Evolutionary conservation across 2,329 filamentous ascomycete species (phyloP).

Genomic region (Ascochyta viciae-villosae): DNA sequence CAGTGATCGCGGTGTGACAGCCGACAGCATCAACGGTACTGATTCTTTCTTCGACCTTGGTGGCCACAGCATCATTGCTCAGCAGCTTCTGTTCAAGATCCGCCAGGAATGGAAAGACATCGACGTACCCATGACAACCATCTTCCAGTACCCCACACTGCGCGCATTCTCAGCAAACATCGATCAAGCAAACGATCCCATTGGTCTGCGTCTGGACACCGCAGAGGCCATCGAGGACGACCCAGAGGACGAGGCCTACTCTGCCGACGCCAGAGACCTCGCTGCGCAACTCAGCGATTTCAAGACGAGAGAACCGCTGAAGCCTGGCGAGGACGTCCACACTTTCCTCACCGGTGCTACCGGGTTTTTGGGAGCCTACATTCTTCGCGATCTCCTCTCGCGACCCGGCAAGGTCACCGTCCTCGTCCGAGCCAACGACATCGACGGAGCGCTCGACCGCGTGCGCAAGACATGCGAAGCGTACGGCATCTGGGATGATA

Average conservation of each 20-base stretch:
- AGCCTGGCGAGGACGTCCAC: constrained; percentile 56
- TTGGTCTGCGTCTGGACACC: constrained; percentile 54
- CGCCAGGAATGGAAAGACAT: constrained; percentile 66
- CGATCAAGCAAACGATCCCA: constrained; percentile 58
- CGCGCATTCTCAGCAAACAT: constrained; percentile 62
- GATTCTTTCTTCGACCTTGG: constrained; percentile 80
- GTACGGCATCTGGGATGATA: constrained; percentile 79
- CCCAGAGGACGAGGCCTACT: constrained; percentile 61
- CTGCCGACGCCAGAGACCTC: constrained; percentile 61
- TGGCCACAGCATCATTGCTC: constrained; percentile 81
- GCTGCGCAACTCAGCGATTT: constrained; percentile 54
- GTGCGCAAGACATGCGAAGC: constrained; percentile 72
- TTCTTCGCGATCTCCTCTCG: constrained; percentile 76
- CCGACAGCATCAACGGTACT: constrained; percentile 69
- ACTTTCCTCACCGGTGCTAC: constrained; percentile 89
- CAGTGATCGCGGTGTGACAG: constrained; percentile 63
- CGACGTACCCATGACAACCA: constrained; percentile 72
- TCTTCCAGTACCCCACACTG: constrained; percentile 73
- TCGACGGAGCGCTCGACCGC: constrained; percentile 67
- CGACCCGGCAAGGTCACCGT: constrained; percentile 72
- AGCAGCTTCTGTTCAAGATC: constrained; percentile 78
- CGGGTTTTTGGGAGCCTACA: constrained; percentile 84
- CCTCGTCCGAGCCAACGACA: constrained; percentile 74
- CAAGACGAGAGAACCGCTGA: constrained; percentile 51
- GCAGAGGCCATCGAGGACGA: constrained; percentile 52